A percentile compares a stretch with the other conserved stretches of the same genome.
phyloP scores from a whole-genome alignment of 441 rosid genomes.

The Kokia cookei region DNA sequence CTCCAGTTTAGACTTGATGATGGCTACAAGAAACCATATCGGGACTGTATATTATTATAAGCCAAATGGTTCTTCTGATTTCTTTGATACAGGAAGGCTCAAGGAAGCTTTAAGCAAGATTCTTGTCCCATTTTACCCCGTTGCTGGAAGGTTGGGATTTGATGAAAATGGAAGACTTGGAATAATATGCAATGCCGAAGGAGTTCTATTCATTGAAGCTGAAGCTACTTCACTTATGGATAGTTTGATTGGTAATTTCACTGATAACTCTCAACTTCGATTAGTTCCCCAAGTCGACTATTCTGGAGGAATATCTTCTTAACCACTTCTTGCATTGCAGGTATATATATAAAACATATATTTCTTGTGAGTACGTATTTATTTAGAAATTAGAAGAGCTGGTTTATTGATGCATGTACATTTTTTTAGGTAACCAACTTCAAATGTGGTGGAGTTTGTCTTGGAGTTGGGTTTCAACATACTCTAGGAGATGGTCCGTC shows the following conservation, averaged over 20 bases:
- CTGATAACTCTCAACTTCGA: neutral
- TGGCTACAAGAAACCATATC: neutral
- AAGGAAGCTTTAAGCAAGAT: conserved; percentile 33
- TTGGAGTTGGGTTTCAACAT: conserved; percentile 19
- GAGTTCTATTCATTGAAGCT: conserved; percentile 34
- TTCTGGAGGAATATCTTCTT: conserved; percentile 18
- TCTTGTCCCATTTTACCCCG: conserved; percentile 34
- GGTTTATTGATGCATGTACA: neutral
- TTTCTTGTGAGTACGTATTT: no score
- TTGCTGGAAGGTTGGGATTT: conserved; percentile 30
- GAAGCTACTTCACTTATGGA: conserved; percentile 13
- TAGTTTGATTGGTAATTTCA: conserved; percentile 17
- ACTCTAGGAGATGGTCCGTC: conserved; percentile 11
- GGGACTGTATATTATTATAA: conserved; percentile 15
- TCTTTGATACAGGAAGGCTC: conserved; percentile 22
- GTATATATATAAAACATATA: neutral
- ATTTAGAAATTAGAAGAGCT: neutral
- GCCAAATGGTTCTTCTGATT: conserved; percentile 10
- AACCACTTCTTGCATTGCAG: conserved; percentile 16
- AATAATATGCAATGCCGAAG: conserved; percentile 27
- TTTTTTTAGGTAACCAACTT: conserved; percentile 22
- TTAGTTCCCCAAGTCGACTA: conserved; percentile 23
- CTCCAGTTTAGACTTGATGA: conserved; percentile 26
- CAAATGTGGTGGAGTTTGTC: conserved; percentile 18
- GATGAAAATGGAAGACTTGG: conserved; percentile 26